Percentiles rank a stretch among this genome's conserved stretches.
Conservation (phyloP, 2,329 filamentous ascomycete genomes). For the Fusarium subtropicale region DNA sequence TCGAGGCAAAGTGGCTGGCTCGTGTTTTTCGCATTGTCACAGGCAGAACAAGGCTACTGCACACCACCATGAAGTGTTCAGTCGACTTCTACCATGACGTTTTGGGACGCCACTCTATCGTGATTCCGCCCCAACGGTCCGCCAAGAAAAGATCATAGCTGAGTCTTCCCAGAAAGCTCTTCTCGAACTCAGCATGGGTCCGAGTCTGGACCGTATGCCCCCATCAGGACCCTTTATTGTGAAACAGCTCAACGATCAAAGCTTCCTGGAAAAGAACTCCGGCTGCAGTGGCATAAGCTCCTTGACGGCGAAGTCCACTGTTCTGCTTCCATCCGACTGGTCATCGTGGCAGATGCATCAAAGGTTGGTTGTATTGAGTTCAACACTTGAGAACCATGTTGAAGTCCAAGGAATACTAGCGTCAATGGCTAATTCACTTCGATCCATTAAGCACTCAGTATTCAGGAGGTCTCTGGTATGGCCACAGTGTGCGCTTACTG, state of each 20-base stretch:
- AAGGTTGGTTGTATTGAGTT: conserved; percentile 16
- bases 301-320: conserved; percentile 37
- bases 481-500: conserved; percentile 28
- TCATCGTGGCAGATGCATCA: conserved; percentile 15
- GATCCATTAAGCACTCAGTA: neutral
- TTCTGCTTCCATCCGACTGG: conserved; percentile 33
- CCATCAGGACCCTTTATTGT: conserved; percentile 41
- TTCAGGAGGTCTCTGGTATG: neutral
- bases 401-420: neutral
- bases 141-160: conserved; percentile 13
- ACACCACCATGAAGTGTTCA: conserved; percentile 10
- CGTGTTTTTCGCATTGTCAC: neutral
- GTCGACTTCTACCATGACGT: conserved; percentile 10
- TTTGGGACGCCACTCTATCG: conserved; percentile 20
- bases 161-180: conserved; percentile 11
- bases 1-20: neutral
- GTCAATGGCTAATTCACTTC: neutral
- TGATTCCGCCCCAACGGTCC: conserved; percentile 18
- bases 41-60: neutral
- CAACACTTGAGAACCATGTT: conserved; percentile 21
- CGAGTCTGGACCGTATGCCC: conserved; percentile 34
- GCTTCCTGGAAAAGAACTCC: conserved; percentile 36
- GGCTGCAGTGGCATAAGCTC: conserved; percentile 35
- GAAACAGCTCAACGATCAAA: conserved; percentile 41
- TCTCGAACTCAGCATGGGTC: conserved; percentile 24